These are phyloP conservation scores for Anthracocystis panici-leucophaei DNA, from an alignment of 1,284 basidiomycete genomes.

Conservation along the genomic window DNA sequence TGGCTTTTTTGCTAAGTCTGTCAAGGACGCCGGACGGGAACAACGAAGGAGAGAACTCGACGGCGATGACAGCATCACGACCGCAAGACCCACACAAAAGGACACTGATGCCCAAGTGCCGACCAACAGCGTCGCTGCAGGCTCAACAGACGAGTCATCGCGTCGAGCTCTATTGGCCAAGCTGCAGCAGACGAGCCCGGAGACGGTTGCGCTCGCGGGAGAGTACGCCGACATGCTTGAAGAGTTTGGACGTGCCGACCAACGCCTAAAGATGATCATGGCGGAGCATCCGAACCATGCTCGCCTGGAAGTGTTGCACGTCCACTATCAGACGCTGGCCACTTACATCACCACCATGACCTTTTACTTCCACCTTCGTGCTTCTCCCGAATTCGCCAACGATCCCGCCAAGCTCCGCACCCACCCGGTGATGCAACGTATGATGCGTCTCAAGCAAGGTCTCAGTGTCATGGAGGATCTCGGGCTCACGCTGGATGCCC, in stretches of 20 bases:
- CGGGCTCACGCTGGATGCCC: constrained; percentile 58
- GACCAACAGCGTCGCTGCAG: neutral
- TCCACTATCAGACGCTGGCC: constrained; percentile 76
- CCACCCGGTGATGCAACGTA: constrained; percentile 80
- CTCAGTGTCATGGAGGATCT: constrained; percentile 76
- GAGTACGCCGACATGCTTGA: constrained; percentile 73
- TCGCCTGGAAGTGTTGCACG: constrained; percentile 66
- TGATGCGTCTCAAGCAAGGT: constrained; percentile 86
- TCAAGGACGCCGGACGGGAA: constrained; percentile 56
- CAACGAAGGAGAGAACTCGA: constrained; percentile 59
- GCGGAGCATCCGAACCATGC: constrained; percentile 73
- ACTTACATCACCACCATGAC: constrained; percentile 91
- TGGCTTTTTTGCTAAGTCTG: constrained; percentile 44
- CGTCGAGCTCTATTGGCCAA: constrained; percentile 75
- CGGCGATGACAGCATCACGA: constrained; percentile 10
- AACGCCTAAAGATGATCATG: constrained; percentile 75
- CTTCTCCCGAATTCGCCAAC: constrained; percentile 70
- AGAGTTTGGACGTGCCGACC: constrained; percentile 74
- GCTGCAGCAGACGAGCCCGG: constrained; percentile 83
- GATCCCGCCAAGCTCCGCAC: constrained; percentile 50
- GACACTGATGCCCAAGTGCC: neutral
- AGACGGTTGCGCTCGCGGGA: constrained; percentile 75
- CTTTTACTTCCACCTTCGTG: constrained; percentile 89
- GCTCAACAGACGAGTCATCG: constrained; percentile 15
- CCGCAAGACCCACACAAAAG: neutral